Conservation (phyloP, 345 rosid species). For the Luvunga scandens region DNA sequence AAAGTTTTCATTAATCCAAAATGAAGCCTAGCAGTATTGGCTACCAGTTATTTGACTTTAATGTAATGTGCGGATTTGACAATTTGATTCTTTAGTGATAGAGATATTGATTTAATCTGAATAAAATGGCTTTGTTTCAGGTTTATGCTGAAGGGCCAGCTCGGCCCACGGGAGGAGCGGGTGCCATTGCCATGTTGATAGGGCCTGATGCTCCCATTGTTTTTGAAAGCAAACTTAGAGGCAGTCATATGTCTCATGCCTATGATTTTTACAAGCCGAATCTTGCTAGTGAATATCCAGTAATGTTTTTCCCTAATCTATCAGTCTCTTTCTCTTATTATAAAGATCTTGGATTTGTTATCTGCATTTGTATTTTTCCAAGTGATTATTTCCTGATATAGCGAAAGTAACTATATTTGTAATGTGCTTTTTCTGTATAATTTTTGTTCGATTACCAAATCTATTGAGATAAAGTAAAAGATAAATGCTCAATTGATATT, state of each 20-base stretch:
- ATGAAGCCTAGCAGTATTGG: background rate
- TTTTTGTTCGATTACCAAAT: background rate
- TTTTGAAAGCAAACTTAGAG: conserved; percentile 88
- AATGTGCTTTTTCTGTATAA: background rate
- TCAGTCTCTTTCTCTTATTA: background rate
- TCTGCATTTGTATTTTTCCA: background rate
- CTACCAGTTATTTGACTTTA: background rate
- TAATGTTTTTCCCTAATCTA: conserved; percentile 24
- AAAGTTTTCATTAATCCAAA: background rate
- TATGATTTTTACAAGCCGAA: conserved; percentile 99
- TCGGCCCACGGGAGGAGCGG: conserved; percentile 98
- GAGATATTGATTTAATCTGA: background rate
- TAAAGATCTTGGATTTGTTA: background rate
- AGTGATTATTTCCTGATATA: background rate
- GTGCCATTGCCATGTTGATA: conserved; percentile 82
- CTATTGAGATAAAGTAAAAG: background rate
- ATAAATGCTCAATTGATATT: background rate
- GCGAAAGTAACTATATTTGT: background rate
- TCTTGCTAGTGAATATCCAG: conserved; percentile 99
- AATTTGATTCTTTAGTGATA: background rate
- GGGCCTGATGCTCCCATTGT: conserved; percentile 93
- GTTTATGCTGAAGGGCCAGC: conserved; percentile 99
- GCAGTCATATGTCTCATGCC: conserved; percentile 92
- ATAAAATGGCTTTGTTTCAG: conserved; percentile 34
- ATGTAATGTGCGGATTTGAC: background rate